Base-by-base conservation (phyloP, 257 asterid genomes). In the Lycium barbarum region DNA sequence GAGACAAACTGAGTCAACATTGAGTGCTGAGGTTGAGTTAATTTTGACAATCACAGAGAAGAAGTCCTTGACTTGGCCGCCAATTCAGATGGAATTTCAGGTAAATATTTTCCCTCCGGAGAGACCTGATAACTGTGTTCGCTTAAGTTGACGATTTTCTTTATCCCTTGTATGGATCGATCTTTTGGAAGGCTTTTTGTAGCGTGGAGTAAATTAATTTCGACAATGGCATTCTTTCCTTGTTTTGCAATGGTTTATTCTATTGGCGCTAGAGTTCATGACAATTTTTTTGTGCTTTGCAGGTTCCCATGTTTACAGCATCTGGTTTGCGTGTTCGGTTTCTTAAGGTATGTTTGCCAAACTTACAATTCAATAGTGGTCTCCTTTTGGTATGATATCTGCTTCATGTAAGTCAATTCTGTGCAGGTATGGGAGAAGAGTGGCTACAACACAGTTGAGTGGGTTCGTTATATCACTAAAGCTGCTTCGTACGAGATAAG, bases 81-180 rank as follows among this genome's bases (percentile, higher is more conserved):
- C 99, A 43, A 97, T 97, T 91, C 98, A 97, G 91, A 95, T 97
- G 99, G 99, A 97, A 90, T 97, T 97, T 90, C 99, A 97, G 99
- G 99, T 95, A 61, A 79, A 9, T 80, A 68, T 88, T 15, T 20
- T 67, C 68, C 74, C 54, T 82, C 12, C n/a, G 2, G 43, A 17
- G 22, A 72, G 36, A 51, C 62, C 58, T 74, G 22, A 74, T 13
- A 74, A 74, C 43, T 2, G 2, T 74, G 62, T 12, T 74, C 62
- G 12, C 0, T 22, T 73, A 45, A 20, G 81, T 74, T 72, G 38
- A 17, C 17, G 35, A 71, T 18, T 51, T 71, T 71, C 79, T 71
- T 71, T 45, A 72, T 72, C 26, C 38, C 80, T 43, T 72, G 17
- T 43, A 72, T 72, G 15, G 18, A 40, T 72, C 80, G n/a, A n/a